These are phyloP conservation scores for Nadsonia fulvescens DNA, from an alignment of 805 yeast species.

Conservation along the genomic window DNA sequence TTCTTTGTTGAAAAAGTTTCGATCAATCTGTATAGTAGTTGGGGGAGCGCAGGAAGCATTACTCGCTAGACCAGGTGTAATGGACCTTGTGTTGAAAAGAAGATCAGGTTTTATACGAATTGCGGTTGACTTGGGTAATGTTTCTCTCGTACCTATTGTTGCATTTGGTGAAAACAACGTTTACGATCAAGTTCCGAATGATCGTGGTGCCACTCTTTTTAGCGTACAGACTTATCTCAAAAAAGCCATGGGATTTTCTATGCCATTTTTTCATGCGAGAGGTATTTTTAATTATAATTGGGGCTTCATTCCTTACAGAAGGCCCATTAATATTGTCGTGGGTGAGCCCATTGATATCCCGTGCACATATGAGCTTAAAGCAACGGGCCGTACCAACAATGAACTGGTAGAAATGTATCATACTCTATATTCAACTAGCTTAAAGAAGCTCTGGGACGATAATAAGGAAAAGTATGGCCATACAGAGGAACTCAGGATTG, in stretches of 20 bases:
- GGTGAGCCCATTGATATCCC: constrained; percentile 24
- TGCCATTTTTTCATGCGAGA: constrained; percentile 83
- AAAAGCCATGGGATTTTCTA: constrained; percentile 54
- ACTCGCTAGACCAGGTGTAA: constrained; percentile 37
- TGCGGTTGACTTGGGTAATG: constrained; percentile 66
- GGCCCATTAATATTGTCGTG: constrained; percentile 55
- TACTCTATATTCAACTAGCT: no score
- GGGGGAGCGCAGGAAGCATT: constrained; percentile 94
- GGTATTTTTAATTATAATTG: constrained; percentile 86
- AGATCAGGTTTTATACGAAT: constrained; percentile 80
- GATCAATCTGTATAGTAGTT: constrained; percentile 73
- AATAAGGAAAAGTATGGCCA: no score
- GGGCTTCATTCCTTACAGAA: constrained; percentile 76
- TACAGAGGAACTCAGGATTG: no score
- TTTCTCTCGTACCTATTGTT: constrained; percentile 67
- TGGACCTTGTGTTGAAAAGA: constrained; percentile 53
- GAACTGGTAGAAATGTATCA: constrained; percentile 8
- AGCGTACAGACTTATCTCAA: constrained; percentile 59
- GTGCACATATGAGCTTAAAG: no score
- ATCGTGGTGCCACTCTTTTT: constrained; percentile 28
- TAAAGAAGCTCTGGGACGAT: no score
- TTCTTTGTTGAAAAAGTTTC: constrained; percentile 41
- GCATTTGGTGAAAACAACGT: constrained; percentile 78
- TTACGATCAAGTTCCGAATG: constrained; percentile 32
- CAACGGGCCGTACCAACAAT: constrained; percentile 5